Base-by-base conservation (phyloP, 345 rosid genomes). In the Salix suchowensis region DNA sequence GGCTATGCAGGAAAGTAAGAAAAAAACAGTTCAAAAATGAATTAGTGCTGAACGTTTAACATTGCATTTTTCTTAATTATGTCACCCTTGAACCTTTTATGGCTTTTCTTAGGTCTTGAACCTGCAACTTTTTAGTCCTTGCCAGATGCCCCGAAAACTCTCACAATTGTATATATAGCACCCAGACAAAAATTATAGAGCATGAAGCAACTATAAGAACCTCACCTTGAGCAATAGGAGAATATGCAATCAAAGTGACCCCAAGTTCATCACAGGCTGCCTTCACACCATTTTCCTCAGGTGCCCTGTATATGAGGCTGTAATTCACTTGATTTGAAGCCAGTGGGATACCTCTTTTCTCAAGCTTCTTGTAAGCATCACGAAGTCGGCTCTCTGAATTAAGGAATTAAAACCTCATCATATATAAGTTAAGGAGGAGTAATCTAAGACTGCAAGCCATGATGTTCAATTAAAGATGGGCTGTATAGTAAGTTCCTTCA, bases 291-390 rank as follows among this genome's bases (percentile, higher is more conserved):
- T 86, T 91, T 82, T 90, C 88, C 87, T 96, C 98, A 0, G 98
- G 97, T 58, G 79, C 74, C 76, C 98, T 89, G 81, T 93, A 91
- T 75, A 96, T 90, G 75, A 96, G 96, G 84, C 98, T 95, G 84
- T 95, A 95, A 79, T 95, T 93, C 73, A 95, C 98, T 86, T 95
- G 98, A 89, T 93, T 95, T 28, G 98, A 91, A 76, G 98, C 97
- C 26, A 95, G 79, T 24, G 98, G 97, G 66, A 95, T 89, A 68
- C 97, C 98, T 87, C 98, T 89, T 86, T 84, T 87, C 82, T 88
- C 90, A 73, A 95, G 98, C 84, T 79, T 88, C 65, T 85, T 87
- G 68, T 89, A 93, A 67, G 98, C 97, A 67, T 85, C 84, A 16
- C 93, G 96, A 26, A 93, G 94, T 55, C 98, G 87, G 65, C 76